A percentile compares a stretch with the other conserved stretches of the same genome.
Conservation (phyloP, 192 early-diverging fungal species). For the Gonapodya sp. region DNA sequence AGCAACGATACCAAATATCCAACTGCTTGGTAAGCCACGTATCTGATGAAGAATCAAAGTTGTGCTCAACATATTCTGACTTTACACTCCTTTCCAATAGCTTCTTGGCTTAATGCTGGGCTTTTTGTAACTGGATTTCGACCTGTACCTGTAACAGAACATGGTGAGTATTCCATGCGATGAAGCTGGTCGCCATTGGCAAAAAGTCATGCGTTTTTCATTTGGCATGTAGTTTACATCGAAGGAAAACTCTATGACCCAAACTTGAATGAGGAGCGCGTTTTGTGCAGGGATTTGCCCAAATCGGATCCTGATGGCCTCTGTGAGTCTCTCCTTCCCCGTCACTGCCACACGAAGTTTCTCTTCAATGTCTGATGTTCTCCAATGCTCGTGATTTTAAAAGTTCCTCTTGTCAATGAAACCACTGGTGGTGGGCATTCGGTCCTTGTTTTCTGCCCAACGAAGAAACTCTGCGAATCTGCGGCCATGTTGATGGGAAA, state of each 20-base stretch:
- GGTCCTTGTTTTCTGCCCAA: neutral
- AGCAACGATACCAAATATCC: neutral
- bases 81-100: neutral
- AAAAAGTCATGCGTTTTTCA: too few species aligned
- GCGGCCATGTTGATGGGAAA: neutral
- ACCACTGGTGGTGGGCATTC: neutral
- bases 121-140: neutral
- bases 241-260: neutral
- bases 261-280: neutral
- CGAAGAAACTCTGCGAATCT: neutral
- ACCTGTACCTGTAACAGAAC: neutral
- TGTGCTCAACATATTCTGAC: too few species aligned
- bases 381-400: too few species aligned
- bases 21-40: neutral
- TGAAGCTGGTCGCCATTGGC: too few species aligned
- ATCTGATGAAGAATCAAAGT: neutral
- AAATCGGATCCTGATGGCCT: neutral
- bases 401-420: neutral
- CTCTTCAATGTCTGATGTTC: neutral
- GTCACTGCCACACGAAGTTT: neutral
- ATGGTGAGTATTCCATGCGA: neutral
- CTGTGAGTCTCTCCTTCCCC: neutral
- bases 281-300: neutral
- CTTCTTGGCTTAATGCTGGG: neutral
- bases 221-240: neutral